These are phyloP conservation scores for Fraxinus floribunda DNA, from an alignment of 305 asterid species.

Conservation along the genomic window DNA sequence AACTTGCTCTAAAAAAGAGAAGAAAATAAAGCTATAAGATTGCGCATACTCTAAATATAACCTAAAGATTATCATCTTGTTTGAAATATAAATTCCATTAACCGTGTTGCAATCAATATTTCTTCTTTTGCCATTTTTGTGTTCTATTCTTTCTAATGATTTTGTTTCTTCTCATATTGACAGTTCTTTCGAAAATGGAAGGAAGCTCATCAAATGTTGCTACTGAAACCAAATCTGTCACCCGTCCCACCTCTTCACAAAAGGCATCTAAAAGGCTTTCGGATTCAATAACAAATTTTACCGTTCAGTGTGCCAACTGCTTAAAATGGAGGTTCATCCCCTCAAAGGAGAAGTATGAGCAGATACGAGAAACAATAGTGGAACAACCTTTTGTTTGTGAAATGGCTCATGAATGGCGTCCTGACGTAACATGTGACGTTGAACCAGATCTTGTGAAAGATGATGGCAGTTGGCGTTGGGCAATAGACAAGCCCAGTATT, in stretches of 20 bases:
- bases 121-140: not conserved
- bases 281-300: conserved; percentile 41
- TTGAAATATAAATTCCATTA: not conserved
- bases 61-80: not conserved
- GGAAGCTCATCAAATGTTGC: not conserved
- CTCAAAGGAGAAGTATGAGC: conserved; percentile 75
- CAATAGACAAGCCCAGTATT: conserved; percentile 78
- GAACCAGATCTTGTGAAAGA: conserved; percentile 71
- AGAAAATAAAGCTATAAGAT: not conserved
- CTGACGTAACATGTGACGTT: conserved; percentile 60
- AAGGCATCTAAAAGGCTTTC: not conserved
- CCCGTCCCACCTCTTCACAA: not conserved
- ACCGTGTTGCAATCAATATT: not conserved
- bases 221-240: not conserved
- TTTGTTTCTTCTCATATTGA: not conserved
- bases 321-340: conserved; percentile 88
- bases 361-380: conserved; percentile 60
- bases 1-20: not conserved
- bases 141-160: not conserved
- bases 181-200: not conserved
- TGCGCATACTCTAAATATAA: not conserved
- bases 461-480: conserved; percentile 76
- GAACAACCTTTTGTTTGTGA: conserved; percentile 43
- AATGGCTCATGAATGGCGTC: conserved; percentile 70
- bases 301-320: conserved; percentile 79